A percentile compares a stretch with the other conserved stretches of the same genome.
phyloP scores from a whole-genome alignment of 1,139 yeast species.

The Zhuliangozyma parablackwelliae region DNA sequence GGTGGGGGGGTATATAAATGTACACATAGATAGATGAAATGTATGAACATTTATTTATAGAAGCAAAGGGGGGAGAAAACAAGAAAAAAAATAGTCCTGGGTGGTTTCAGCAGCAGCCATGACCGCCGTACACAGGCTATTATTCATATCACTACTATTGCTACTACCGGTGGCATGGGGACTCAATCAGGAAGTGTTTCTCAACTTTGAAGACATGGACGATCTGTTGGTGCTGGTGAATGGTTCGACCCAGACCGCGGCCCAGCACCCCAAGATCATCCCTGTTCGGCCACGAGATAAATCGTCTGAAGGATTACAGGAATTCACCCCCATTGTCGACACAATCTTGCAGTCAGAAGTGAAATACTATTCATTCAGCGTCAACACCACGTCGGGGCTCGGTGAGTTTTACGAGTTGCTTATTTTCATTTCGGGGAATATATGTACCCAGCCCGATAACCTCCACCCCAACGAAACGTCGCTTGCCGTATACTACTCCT shows the following conservation, averaged over 20 bases:
- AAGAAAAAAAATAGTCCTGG: no score
- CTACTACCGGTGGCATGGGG: background rate
- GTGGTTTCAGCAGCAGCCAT: no score
- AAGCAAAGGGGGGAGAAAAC: no score
- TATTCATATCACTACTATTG: background rate
- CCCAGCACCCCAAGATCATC: background rate
- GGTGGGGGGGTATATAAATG: no score
- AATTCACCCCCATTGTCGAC: conserved; percentile 42
- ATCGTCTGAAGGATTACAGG: conserved; percentile 28
- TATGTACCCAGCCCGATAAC: conserved; percentile 47
- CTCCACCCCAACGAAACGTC: conserved; percentile 27
- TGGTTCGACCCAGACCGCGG: background rate
- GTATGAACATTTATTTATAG: no score
- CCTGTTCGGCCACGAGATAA: conserved; percentile 1
- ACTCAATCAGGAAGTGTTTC: no score
- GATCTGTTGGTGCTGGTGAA: background rate
- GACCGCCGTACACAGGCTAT: no score
- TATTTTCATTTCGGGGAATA: conserved; percentile 57
- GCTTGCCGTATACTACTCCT: conserved; percentile 47
- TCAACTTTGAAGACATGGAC: background rate
- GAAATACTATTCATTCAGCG: conserved; percentile 42
- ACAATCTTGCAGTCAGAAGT: conserved; percentile 35
- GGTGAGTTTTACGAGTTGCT: conserved; percentile 50
- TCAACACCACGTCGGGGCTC: conserved; percentile 42
- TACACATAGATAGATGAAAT: background rate